A percentile compares a stretch with the other conserved stretches of the same genome.
These are phyloP conservation scores for Marasmius sp. DNA, from an alignment of 1,284 basidiomycete species.

Conservation along the genomic window DNA sequence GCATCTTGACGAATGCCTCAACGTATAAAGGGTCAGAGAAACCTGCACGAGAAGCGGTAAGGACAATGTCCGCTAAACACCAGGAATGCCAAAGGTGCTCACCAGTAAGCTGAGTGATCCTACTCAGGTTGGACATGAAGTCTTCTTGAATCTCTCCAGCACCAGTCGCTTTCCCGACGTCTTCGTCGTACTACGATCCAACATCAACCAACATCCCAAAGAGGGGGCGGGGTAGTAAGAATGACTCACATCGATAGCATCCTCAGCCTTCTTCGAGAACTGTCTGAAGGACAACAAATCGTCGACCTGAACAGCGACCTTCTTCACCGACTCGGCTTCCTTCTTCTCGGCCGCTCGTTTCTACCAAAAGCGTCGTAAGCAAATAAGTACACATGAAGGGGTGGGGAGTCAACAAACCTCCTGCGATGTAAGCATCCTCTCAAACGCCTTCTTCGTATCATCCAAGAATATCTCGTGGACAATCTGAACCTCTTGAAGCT, in stretches of 20 bases:
- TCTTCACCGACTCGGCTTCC: conserved; percentile 70
- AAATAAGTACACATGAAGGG: not conserved
- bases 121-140: conserved; percentile 94
- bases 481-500: conserved; percentile 60
- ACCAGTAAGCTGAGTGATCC: conserved; percentile 94
- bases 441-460: conserved; percentile 92
- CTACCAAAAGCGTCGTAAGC: conserved; percentile 41
- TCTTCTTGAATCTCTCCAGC: conserved; percentile 85
- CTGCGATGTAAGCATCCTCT: conserved; percentile 91
- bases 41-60: conserved; percentile 42
- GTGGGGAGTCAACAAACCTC: conserved; percentile 55
- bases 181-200: conserved; percentile 75
- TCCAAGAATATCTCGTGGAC: conserved; percentile 88
- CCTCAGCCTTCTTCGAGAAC: conserved; percentile 82
- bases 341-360: conserved; percentile 87
- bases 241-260: not conserved
- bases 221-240: not conserved
- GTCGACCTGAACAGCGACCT: conserved; percentile 87
- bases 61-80: not conserved
- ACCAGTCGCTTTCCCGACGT: conserved; percentile 90
- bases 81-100: not conserved
- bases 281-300: conserved; percentile 93
- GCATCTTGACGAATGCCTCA: conserved; percentile 97
- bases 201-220: not conserved
- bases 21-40: conserved; percentile 99